Percentiles rank a stretch among this genome's conserved stretches.
Evolutionary conservation across 305 asterid genomes (phyloP).

Genomic region (Fraxinus sp.): DNA sequence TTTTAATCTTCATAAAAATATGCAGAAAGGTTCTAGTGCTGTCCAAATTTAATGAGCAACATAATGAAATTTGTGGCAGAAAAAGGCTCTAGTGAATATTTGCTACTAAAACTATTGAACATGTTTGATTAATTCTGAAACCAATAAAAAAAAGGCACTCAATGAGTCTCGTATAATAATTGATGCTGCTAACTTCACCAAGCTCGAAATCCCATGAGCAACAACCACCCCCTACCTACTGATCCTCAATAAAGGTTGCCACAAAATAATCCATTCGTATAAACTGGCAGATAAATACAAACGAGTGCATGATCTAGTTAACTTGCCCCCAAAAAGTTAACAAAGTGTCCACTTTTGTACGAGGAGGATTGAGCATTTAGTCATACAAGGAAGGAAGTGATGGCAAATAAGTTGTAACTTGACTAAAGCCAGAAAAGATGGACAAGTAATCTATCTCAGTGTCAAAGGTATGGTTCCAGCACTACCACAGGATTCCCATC

Average conservation of each 20-base stretch:
- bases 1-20: conserved; percentile 2
- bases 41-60: neutral
- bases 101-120: neutral
- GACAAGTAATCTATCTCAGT: neutral
- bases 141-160: neutral
- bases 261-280: neutral
- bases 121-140: neutral
- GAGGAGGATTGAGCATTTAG: neutral
- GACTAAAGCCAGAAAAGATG: neutral
- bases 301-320: neutral
- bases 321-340: neutral
- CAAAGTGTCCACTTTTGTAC: neutral
- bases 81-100: neutral
- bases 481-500: neutral
- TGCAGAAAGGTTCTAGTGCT: neutral
- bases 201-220: neutral
- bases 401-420: neutral
- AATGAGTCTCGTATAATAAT: neutral
- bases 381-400: neutral
- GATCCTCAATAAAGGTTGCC: neutral
- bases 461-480: neutral
- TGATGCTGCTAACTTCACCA: neutral
- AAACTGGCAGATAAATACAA: neutral
- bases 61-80: neutral
- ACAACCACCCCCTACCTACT: neutral